phyloP scores from a whole-genome alignment of 306 rosid genomes.

The Geum urbanum region DNA sequence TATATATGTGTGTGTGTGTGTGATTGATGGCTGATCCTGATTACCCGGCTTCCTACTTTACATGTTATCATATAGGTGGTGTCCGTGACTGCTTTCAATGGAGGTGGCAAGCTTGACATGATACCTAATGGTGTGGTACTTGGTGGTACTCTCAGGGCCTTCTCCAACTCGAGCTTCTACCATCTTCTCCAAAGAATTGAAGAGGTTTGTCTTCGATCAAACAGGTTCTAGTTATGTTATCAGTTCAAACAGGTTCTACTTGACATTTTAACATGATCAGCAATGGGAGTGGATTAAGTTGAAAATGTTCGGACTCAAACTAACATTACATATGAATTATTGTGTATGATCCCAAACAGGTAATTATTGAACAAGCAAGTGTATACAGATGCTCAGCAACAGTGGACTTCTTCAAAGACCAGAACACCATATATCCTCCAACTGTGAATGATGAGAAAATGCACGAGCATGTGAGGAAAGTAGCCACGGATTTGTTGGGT shows the following conservation, averaged over 20 bases:
- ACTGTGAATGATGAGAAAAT: constrained; percentile 75
- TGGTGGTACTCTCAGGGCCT: constrained; percentile 91
- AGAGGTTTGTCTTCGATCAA: constrained; percentile 43
- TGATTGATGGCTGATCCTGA: neutral
- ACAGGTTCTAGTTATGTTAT: no score
- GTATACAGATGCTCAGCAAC: constrained; percentile 74
- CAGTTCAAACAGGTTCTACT: no score
- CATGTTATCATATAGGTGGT: constrained; percentile 48
- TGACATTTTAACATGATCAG: no score
- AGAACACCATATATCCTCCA: constrained; percentile 80
- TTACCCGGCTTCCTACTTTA: neutral
- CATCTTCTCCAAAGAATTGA: constrained; percentile 68
- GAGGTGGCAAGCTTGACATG: constrained; percentile 67
- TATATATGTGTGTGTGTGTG: no score
- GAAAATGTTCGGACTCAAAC: no score
- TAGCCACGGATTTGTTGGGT: constrained; percentile 66
- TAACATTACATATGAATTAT: neutral
- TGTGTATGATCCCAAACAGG: constrained; percentile 37
- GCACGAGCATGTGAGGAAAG: constrained; percentile 88
- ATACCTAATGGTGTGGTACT: constrained; percentile 63
- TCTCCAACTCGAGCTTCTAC: constrained; percentile 84
- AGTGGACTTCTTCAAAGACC: constrained; percentile 78
- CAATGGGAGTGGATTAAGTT: no score
- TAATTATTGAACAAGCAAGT: constrained; percentile 75
- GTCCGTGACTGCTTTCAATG: constrained; percentile 77